Evolutionary conservation across 805 yeast species (phyloP).

Genomic region (Ogataea allantospora): DNA sequence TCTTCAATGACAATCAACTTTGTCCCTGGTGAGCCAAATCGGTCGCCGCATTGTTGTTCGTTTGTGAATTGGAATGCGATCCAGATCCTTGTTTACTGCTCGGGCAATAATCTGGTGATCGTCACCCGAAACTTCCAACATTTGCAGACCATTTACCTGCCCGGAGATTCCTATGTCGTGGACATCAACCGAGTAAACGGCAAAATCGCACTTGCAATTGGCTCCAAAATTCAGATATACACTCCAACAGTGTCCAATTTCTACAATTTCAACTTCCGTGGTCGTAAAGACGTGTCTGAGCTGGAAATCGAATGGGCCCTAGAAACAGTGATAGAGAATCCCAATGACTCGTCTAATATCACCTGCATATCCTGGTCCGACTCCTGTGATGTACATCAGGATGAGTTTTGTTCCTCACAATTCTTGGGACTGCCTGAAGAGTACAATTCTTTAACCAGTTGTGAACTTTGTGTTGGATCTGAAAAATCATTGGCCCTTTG

Average conservation of each 20-base stretch:
- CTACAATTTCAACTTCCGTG: conserved; percentile 34
- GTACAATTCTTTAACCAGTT: conserved; percentile 35
- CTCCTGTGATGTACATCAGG: conserved; percentile 30
- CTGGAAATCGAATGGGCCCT: conserved; percentile 33
- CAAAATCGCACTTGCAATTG: conserved; percentile 53
- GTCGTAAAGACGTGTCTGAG: conserved; percentile 32
- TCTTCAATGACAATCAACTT: conserved; percentile 58
- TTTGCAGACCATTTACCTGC: conserved; percentile 76
- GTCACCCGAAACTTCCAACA: conserved; percentile 49
- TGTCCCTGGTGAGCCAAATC: conserved; percentile 84
- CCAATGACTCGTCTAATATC: conserved; percentile 24
- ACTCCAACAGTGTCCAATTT: conserved; percentile 55
- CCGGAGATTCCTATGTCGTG: conserved; percentile 62
- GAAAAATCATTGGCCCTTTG: conserved; percentile 49
- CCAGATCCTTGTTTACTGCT: conserved; percentile 69
- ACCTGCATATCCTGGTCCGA: conserved; percentile 38
- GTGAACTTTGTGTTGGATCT: conserved; percentile 65
- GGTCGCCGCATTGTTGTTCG: conserved; percentile 50
- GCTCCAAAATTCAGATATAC: conserved; percentile 44
- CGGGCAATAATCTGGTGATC: conserved; percentile 83
- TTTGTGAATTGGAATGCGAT: conserved; percentile 66
- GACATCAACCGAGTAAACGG: conserved; percentile 65
- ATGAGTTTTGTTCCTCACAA: conserved; percentile 26
- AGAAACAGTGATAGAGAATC: conserved; percentile 28
- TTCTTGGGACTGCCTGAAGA: conserved; percentile 34